Base-by-base conservation (phyloP, 768 basidiomycete genomes). In the Lepiota subincarnata region DNA sequence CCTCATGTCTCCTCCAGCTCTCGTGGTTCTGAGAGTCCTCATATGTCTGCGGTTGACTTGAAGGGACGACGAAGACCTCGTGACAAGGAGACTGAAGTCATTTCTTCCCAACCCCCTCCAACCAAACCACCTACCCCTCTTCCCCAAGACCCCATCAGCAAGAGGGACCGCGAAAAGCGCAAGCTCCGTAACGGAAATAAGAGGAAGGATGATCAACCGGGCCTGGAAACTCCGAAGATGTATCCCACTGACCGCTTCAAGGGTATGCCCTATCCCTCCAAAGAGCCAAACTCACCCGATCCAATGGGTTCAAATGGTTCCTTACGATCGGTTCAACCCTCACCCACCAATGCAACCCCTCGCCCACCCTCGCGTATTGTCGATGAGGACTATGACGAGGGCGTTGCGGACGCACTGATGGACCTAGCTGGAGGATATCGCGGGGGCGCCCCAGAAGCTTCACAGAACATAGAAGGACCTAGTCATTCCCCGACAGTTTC, bases 341-440 rank as follows among this genome's bases (percentile, higher is more conserved):
- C 85, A 26, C 87, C 88, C 1, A 88, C 81, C 1, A 81, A 77
- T 53, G 78, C 75, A 16, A 76, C 78, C 6, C 78, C 82, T 48
- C 70, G 80, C 35, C 79, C 83, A 14, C 83, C 86, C 6, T 73
- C 82, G 10, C 78, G 94, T 6, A 71, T 80, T 1, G 79, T 95
- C 14, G 92, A 97, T 62, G 94, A 98, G 60, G 89, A 97, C 61
- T 97, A 97, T 60, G 94, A 98, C 60, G 94, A 94, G 67, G 76
- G 75, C 20, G 89, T 87, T 19, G 89, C 90, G 3, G 92, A 92
- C 59, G 82, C 89, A 0, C 72, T 97, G 31, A 89, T 97, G 68
- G 82, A 79, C 1, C 75, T 97, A 11, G 42, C 53, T 54, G 69
- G 86, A 60, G 58, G 66, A 20, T 73, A 71, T 59, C 68, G 76